Conservation (phyloP, 208 protist genomes). For the Acanthamoeba culbertsoni region DNA sequence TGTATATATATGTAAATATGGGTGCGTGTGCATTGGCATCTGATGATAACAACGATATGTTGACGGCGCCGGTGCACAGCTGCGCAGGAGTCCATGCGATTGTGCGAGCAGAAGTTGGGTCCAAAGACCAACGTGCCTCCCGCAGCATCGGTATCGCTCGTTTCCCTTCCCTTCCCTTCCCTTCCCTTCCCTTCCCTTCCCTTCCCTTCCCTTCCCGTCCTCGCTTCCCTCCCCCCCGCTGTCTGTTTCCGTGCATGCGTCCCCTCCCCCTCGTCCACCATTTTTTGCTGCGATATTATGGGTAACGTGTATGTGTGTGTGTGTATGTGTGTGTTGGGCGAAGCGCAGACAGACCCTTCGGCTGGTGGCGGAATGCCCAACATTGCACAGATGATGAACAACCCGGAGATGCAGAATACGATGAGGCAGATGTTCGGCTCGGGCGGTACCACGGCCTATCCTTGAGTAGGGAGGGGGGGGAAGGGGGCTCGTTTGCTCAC, state of each 20-base stretch:
- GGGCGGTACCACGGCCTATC: not conserved
- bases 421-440: constrained; percentile 22
- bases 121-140: not conserved
- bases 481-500: not conserved
- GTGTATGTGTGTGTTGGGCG: not conserved
- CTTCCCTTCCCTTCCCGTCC: not conserved
- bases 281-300: not conserved
- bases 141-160: not conserved
- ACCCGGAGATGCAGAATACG: not conserved
- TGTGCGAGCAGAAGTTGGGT: not conserved
- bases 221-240: not conserved
- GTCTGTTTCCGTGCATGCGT: no score
- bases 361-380: not conserved
- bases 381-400: not conserved
- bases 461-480: not conserved
- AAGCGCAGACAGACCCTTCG: not conserved
- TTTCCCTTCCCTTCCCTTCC: not conserved
- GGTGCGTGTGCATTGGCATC: no score
- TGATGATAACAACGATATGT: not conserved
- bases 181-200: not conserved
- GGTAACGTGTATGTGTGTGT: not conserved
- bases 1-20: no score
- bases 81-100: not conserved
- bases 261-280: not conserved
- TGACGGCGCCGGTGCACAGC: not conserved